Base-by-base conservation (phyloP, 768 basidiomycete genomes). In the button mushroom (Agaricus bisporus) region DNA sequence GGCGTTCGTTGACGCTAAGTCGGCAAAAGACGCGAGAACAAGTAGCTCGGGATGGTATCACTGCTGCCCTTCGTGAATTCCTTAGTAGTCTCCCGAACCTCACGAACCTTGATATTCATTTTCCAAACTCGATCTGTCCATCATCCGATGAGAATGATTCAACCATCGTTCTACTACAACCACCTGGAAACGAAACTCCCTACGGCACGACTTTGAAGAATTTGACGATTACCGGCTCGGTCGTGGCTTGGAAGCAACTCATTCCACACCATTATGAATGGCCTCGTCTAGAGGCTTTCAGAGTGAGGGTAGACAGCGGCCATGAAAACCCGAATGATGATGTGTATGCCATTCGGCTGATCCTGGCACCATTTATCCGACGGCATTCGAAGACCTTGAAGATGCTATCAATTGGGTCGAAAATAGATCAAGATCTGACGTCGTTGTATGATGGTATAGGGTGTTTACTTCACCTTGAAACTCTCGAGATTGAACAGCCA, bases 371-470 rank as follows among this genome's bases (percentile, higher is more conserved):
- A 11, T 47, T 54, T 15, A 41, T 47, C n/a, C 39, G 52, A 28
- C 37, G 45, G 38, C 52, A 54, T 41, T 47, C 52, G 28, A 29
- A 39, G 52, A 54, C 52, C 5, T 25, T 54, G 38, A 54, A 46
- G 28, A n/a, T 25, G 4, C 9, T 54, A 10, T 46, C 52, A 14
- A 47, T 54, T 29, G 10, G 14, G 17, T 47, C 52, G 9, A 22
- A 36, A 12, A 17, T 54, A n/a, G 25, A 8, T 11, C 25, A 46
- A 5, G 52, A 54, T 39, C 41, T 54, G 17, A 39, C 52, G 15
- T 46, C 52, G 4, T 41, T 54, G 26, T 54, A 54, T 20, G 52
- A 54, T 29, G 52, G 45, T 18, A 20, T 41, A n/a, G 52, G 52
- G 3, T 32, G 36, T 25, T 26, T 54, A 10, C 52, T 45, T 10